Base-by-base conservation (phyloP, 2,329 filamentous ascomycete species). In the Epichloe gansuensis region DNA sequence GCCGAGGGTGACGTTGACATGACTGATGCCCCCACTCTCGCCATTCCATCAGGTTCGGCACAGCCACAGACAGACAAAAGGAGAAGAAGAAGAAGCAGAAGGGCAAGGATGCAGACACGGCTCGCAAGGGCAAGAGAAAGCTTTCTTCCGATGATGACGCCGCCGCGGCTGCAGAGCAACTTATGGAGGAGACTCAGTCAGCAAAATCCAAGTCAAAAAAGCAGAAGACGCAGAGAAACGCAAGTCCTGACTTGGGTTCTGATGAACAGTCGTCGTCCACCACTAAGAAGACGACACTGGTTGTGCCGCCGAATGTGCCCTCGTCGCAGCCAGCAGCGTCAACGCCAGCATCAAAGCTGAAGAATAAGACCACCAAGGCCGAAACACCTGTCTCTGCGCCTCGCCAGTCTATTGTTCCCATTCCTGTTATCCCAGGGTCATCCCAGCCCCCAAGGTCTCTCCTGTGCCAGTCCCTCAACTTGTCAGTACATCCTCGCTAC, bases 1-100 rank as follows among this genome's bases (percentile, higher is more conserved):
- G 67, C 64, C 12, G 72, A 75, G 15, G 70, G 69, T 5, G 72
- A 72, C 53, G 64, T 69, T 5, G 72, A 75, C 55, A 75, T 76
- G 73, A 57, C 60, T 0, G 66, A 72, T 31, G 69, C 69, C 1
- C 61, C 72, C n/a, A 51, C 58, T n/a, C 46, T 56, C 9, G 42
- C 62, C 13, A 49, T 60, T 3, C 51, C 62, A 42, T 46, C 51
- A 2, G 44, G 59, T 34, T 46, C 51, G 0, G 62, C 53, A 23
- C 48, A 55, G 17, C 46, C 56, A 11, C 43, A 46, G 17, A 35
- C 28, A 65, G 64, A 66, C 56, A 50, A 49, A 54, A 64, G 62
- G 56, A 63, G 61, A 64, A 62, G 53, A 52, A 56, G 42, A 51
- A 57, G 46, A 53, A 55, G 43, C 28, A 48, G 7, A 47, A 48